Conservation (phyloP, 768 basidiomycete genomes). For the Pseudohyphozyma bogoriensis region DNA sequence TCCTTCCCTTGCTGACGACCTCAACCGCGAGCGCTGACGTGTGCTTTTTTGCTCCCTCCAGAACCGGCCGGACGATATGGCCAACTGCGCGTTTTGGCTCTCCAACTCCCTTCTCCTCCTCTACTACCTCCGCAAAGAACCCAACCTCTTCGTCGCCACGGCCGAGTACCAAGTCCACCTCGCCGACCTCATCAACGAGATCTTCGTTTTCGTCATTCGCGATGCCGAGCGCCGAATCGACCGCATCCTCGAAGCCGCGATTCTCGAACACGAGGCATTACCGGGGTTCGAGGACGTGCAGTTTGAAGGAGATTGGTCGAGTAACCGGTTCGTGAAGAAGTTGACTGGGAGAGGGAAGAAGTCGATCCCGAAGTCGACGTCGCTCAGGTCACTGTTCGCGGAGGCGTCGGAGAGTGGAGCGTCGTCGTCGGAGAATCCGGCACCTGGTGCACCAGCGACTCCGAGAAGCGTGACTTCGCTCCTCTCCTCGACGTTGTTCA, state of each 20-base stretch:
- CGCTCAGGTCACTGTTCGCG: slow-evolving; percentile 14
- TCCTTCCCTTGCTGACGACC: not conserved
- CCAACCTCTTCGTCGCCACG: slow-evolving; percentile 25
- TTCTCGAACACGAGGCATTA: slow-evolving; percentile 73
- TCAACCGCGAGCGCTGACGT: too few relatives aligned
- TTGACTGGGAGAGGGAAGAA: slow-evolving; percentile 37
- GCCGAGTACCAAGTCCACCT: slow-evolving; percentile 52
- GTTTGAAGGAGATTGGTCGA: slow-evolving; percentile 87
- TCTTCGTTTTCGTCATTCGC: slow-evolving; percentile 93
- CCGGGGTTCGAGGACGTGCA: slow-evolving; percentile 65
- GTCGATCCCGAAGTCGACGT: slow-evolving; percentile 23
- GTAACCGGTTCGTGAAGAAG: slow-evolving; percentile 38
- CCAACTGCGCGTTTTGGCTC: slow-evolving; percentile 83
- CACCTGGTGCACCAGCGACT: too few relatives aligned
- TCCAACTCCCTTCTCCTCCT: slow-evolving; percentile 85
- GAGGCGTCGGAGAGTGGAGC: not conserved
- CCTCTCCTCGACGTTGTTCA: slow-evolving; percentile 70
- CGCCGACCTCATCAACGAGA: slow-evolving; percentile 85
- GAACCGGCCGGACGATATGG: slow-evolving; percentile 74
- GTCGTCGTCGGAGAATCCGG: slow-evolving; percentile 3
- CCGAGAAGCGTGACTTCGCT: slow-evolving; percentile 60
- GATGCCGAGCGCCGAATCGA: slow-evolving; percentile 83
- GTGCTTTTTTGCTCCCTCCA: slow-evolving; percentile 39
- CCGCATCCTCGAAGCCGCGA: slow-evolving; percentile 63
- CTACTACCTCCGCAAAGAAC: slow-evolving; percentile 55